Evolutionary conservation across 1,284 basidiomycete genomes (phyloP), one percentile per base, ranked within the genome.

Genomic region (Grifola frondosa): DNA sequence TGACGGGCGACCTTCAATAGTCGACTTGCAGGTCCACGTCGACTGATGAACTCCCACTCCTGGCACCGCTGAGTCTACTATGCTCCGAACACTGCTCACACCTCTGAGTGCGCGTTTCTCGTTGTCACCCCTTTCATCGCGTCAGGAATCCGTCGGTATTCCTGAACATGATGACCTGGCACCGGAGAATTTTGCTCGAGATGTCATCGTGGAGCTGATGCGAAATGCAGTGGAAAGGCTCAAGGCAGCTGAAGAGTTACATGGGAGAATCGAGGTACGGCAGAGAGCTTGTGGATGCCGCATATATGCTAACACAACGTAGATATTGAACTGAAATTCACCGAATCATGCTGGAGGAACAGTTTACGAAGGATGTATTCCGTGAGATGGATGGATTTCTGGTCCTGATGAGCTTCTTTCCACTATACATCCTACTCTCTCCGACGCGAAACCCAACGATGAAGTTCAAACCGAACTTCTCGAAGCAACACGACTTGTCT

Each of bases 371-470:
- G 61, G 81, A 84, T 43, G 79, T 84, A 7, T 91, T 91, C 62
- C 73, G 86, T 7, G 84, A 88, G 57, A 70, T 85, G 58, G 88
- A 91, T 50, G 88, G 88, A 1, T 89, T 89, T 57, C 67, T 90
- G 17, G 74, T 80, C 13, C 66, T 88, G 30, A 80, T 88, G 65
- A 85, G 77, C 52, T 72, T 83, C 67, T 91, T 4, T 84, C 84
- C 1, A 78, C 78, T 2, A 62, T 81, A 1, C 68, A 71, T 36
- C 64, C 67, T 1, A 52, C 58, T 5, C 61, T 64, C 37, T 57
- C 66, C 20, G 64, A 68, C 5, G 59, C 64, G 17, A 68, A 69
- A 45, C 68, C 66, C 6, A 66, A 67, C 26, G 72, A 73, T 22
- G 68, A 73, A 42, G 59, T 71, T 17, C 58, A 70, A 31, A 61